A percentile compares a stretch with the other conserved stretches of the same genome.
phyloP scores from a whole-genome alignment of 768 basidiomycete genomes.

The Kondoa subrosea region DNA sequence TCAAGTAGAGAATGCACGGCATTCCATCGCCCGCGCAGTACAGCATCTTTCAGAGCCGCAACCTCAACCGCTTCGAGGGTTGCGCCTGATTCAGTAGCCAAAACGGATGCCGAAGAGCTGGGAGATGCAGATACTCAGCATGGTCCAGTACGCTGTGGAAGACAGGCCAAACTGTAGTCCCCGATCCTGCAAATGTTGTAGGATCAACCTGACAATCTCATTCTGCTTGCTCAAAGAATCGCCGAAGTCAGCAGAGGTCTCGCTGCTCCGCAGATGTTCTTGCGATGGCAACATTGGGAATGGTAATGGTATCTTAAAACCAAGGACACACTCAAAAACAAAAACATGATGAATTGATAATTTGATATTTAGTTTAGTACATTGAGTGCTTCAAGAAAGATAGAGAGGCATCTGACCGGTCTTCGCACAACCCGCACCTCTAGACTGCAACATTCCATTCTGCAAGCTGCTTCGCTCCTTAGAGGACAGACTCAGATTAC shows the following conservation, averaged over 20 bases:
- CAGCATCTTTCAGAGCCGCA: neutral
- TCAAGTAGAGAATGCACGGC: neutral
- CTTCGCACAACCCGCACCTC: no score
- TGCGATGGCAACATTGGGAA: constrained; percentile 14
- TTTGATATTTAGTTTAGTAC: no score
- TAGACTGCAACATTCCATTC: no score
- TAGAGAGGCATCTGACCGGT: no score
- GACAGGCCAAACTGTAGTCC: constrained; percentile 21
- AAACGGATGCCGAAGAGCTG: neutral
- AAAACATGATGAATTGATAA: no score
- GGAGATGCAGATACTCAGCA: neutral
- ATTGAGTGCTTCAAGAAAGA: no score
- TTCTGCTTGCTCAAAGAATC: constrained; percentile 30
- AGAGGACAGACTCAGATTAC: no score
- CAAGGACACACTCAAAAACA: no score
- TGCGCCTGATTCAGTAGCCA: neutral
- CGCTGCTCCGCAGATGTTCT: constrained; percentile 4
- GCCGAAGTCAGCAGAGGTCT: constrained; percentile 20
- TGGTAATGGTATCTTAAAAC: no score
- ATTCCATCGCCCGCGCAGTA: constrained; percentile 8
- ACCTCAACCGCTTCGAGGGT: neutral
- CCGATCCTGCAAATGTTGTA: constrained; percentile 36
- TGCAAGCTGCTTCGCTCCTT: no score
- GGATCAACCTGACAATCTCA: constrained; percentile 35
- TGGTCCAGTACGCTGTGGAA: neutral